Evolutionary conservation across 202 grass and related monocot genomes (phyloP).

Genomic region (Elaeis oleifera): DNA sequence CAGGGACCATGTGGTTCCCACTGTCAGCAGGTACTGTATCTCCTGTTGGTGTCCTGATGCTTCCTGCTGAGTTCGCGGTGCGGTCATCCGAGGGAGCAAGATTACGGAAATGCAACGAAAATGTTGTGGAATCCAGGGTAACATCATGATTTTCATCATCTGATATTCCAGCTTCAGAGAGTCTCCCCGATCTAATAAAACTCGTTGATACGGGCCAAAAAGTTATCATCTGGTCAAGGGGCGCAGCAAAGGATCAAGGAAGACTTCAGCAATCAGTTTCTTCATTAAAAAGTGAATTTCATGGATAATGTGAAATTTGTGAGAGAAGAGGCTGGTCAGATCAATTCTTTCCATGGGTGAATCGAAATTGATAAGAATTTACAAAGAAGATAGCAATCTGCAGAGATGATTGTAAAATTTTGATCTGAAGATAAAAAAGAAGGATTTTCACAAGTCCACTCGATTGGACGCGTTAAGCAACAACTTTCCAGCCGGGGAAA

Average conservation of each 20-base stretch:
- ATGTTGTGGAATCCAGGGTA: constrained; percentile 83
- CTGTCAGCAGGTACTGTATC: background rate
- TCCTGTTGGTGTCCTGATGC: constrained; percentile 35
- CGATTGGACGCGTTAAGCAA: too few species aligned
- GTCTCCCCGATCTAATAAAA: constrained; percentile 61
- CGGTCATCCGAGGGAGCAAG: constrained; percentile 47
- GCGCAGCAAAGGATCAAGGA: constrained; percentile 2
- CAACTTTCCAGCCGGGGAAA: too few species aligned
- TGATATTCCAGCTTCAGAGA: constrained; percentile 73
- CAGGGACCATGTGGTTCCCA: constrained; percentile 24
- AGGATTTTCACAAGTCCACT: too few species aligned
- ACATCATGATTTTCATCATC: constrained; percentile 76
- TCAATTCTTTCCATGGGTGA: too few species aligned
- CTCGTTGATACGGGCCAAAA: constrained; percentile 83
- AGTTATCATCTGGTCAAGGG: constrained; percentile 64
- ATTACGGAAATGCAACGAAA: constrained; percentile 67
- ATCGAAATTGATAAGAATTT: too few species aligned
- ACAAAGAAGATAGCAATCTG: too few species aligned
- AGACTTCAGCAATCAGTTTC: background rate
- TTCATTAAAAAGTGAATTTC: too few species aligned
- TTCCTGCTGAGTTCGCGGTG: constrained; percentile 49
- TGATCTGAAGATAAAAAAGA: too few species aligned
- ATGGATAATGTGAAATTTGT: too few species aligned
- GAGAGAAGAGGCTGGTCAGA: too few species aligned
- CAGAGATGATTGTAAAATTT: too few species aligned